These are phyloP conservation scores for Linderina pennispora DNA, from an alignment of 192 early-diverging fungal genomes.

Conservation along the genomic window DNA sequence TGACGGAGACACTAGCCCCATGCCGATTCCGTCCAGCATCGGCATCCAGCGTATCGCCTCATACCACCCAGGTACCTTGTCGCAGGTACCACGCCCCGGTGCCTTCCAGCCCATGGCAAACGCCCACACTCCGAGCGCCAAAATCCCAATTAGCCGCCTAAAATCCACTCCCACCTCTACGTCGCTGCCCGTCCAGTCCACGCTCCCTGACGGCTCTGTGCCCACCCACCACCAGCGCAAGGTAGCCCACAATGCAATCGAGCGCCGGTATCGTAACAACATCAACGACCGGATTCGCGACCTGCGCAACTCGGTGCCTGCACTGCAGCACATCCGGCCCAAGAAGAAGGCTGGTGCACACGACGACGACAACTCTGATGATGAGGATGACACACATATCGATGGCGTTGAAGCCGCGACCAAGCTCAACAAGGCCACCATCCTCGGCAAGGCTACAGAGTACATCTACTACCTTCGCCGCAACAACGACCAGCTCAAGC, in stretches of 20 bases:
- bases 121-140: not conserved
- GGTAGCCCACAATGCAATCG: constrained; percentile 93
- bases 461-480: constrained; percentile 65
- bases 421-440: constrained; percentile 92
- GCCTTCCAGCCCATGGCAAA: too few species aligned
- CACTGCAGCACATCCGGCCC: constrained; percentile 51
- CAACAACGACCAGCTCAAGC: constrained; percentile 30
- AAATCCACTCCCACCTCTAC: constrained; percentile 1
- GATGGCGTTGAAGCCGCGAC: constrained; percentile 83
- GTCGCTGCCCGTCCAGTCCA: not conserved
- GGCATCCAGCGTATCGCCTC: constrained; percentile 37
- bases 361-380: constrained; percentile 26
- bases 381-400: constrained; percentile 44
- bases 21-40: constrained; percentile 17
- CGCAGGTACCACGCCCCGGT: too few species aligned
- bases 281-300: constrained; percentile 94
- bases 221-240: constrained; percentile 64
- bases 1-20: not conserved
- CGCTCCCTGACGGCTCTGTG: too few species aligned
- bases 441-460: constrained; percentile 85
- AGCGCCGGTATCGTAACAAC: constrained; percentile 92
- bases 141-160: constrained; percentile 11
- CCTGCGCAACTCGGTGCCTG: constrained; percentile 79
- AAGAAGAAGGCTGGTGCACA: constrained; percentile 11
- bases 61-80: constrained; percentile 14